phyloP scores from a whole-genome alignment of 2,329 filamentous ascomycete species.

The Thielaviopsis populi region DNA sequence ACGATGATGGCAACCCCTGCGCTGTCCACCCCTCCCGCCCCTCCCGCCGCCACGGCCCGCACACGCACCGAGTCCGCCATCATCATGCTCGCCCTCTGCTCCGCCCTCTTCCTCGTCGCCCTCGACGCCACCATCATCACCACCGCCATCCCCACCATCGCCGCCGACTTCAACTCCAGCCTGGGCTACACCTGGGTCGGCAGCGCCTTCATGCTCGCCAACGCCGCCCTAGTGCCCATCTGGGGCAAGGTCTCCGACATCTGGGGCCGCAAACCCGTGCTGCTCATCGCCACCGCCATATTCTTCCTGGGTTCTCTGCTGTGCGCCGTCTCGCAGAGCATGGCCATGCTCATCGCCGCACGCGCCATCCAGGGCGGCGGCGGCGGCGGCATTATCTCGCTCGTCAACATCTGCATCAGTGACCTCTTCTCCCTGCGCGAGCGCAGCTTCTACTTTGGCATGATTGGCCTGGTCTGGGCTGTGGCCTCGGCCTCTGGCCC shows the following conservation, averaged over 20 bases:
- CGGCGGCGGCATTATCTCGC: constrained; percentile 41
- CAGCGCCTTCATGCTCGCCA: constrained; percentile 55
- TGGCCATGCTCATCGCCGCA: constrained; percentile 39
- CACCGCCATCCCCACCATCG: constrained; percentile 52
- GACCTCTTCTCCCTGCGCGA: constrained; percentile 40
- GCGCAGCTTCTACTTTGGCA: constrained; percentile 37
- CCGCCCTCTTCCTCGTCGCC: constrained; percentile 37
- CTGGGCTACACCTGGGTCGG: constrained; percentile 67
- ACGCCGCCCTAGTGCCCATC: constrained; percentile 49
- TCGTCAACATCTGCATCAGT: constrained; percentile 44
- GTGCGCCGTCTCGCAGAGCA: constrained; percentile 35
- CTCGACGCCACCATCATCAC: constrained; percentile 49
- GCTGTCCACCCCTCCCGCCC: neutral
- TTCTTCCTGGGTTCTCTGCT: constrained; percentile 42
- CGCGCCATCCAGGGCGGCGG: constrained; percentile 43
- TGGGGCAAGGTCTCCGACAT: constrained; percentile 52
- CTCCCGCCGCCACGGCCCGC: constrained; percentile 18
- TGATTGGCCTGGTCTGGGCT: constrained; percentile 46
- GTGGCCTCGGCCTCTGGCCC: constrained; percentile 50
- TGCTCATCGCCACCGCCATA: constrained; percentile 35
- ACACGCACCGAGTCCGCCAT: constrained; percentile 28
- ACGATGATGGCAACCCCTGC: constrained; percentile 20
- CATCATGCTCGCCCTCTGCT: constrained; percentile 29
- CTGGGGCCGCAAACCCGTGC: constrained; percentile 41
- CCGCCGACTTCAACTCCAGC: constrained; percentile 46